Percentiles rank a stretch among this genome's conserved stretches.
phyloP scores from a whole-genome alignment of 1,284 basidiomycete species.

The Irpex sp. region DNA sequence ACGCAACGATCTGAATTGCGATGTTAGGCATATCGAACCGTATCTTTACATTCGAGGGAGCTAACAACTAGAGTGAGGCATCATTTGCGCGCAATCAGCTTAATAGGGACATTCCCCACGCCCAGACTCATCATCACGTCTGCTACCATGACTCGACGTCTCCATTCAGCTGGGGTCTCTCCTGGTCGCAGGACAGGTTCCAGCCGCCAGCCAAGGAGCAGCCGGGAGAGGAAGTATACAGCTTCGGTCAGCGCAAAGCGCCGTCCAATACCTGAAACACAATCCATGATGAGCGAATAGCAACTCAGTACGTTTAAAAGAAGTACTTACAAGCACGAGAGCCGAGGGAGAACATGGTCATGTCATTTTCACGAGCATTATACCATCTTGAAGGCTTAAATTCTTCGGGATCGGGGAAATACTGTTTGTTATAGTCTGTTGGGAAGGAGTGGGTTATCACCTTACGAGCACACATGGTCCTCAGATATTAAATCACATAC shows the following conservation, averaged over 20 bases:
- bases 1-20: no score
- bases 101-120: conserved; percentile 6
- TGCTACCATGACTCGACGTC: background rate
- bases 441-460: background rate
- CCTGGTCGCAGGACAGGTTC: background rate
- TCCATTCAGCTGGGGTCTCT: conserved; percentile 6
- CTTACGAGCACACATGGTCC: no score
- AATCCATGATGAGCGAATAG: background rate
- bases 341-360: conserved; percentile 10
- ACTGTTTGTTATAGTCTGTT: background rate
- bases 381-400: conserved; percentile 9
- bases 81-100: background rate
- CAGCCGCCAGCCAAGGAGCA: background rate
- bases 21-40: no score
- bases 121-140: conserved; percentile 1
- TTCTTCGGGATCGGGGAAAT: conserved; percentile 6
- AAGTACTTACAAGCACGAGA: conserved; percentile 8
- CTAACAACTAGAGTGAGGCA: background rate
- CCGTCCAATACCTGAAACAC: conserved; percentile 3
- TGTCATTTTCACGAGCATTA: conserved; percentile 8
- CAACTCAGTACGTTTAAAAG: background rate
- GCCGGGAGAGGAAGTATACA: conserved; percentile 1
- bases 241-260: conserved; percentile 9
- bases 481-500: conserved; percentile 41
- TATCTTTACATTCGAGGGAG: no score